phyloP scores from a whole-genome alignment of 2,329 filamentous ascomycete species.

The Aspergillus fructus region DNA sequence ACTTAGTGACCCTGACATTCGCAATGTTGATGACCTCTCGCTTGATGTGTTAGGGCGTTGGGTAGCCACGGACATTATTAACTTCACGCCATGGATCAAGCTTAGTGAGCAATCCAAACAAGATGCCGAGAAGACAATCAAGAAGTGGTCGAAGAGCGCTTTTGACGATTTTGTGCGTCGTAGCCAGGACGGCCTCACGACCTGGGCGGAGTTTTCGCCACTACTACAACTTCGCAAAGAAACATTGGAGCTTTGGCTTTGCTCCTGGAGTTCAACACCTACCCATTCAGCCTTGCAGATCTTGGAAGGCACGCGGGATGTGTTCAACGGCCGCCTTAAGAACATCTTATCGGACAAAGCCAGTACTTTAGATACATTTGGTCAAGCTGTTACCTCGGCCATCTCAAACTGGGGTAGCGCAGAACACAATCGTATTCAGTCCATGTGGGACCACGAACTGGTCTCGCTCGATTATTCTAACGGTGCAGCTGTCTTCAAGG shows the following conservation, averaged over 20 bases:
- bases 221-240: slow-evolving; percentile 69
- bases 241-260: slow-evolving; percentile 73
- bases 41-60: slow-evolving; percentile 76
- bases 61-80: slow-evolving; percentile 78
- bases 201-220: slow-evolving; percentile 64
- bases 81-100: slow-evolving; percentile 83
- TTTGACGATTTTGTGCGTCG: slow-evolving; percentile 62
- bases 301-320: slow-evolving; percentile 65
- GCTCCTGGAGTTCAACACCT: slow-evolving; percentile 62
- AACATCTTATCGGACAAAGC: slow-evolving; percentile 64
- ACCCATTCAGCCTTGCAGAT: slow-evolving; percentile 57
- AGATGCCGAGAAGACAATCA: slow-evolving; percentile 61
- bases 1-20: slow-evolving; percentile 68
- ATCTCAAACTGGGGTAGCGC: slow-evolving; percentile 61
- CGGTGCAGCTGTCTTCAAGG: slow-evolving; percentile 67
- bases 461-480: slow-evolving; percentile 65
- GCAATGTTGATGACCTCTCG: slow-evolving; percentile 66
- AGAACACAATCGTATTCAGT: slow-evolving; percentile 50
- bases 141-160: slow-evolving; percentile 63
- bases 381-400: slow-evolving; percentile 61
- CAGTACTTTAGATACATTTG: slow-evolving; percentile 63
- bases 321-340: slow-evolving; percentile 68
- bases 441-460: slow-evolving; percentile 67
- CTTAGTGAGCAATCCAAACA: slow-evolving; percentile 70
- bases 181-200: slow-evolving; percentile 59